Evolutionary conservation across 495 filamentous ascomycete species (phyloP), one percentile per base, ranked within the genome.

Genomic region (Glutinoglossum americanum): DNA sequence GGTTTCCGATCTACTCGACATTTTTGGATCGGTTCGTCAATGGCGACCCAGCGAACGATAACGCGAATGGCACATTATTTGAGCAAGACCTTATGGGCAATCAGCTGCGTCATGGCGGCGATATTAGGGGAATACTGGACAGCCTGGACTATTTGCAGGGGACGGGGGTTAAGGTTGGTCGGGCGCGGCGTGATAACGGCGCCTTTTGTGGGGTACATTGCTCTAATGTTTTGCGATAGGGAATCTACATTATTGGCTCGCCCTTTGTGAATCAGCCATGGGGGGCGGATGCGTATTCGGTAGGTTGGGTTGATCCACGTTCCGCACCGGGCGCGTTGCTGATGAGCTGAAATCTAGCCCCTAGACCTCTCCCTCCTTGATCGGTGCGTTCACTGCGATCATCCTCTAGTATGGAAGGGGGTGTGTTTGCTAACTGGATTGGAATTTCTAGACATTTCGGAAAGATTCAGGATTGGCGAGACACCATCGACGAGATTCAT

Each of bases 21-120:
- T 71, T 68, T 48, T 56, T 71, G 37, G 70, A 72, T 51, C 64
- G 70, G 6, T 70, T 71, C 55, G 65, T 70, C 8, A 69, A 72
- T 59, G 70, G 70, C 11, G 70, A 72, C 62, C 69, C 69, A 2
- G 63, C 60, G 33, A 71, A 71, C 37, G 68, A 71, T 55, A 61
- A 71, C 45, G 62, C 64, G 21, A 71, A 71, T 55, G 79, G 72
- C 2, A 85, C 81, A 0, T 55, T 75, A 8, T 87, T 78, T 62
- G 83, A 87, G 65, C 81, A 83, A 64, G 83, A 87, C 64, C 63
- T 79, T 33, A 73, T 73, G 59, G 79, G 76, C 56, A 87, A 78
- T 57, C 82, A 85, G 65, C 76, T 87, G 67, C 79, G 83, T n/a
- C 79, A 83, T 68, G 83, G 83, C 37, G 83, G 83, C 39, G 83